Percentiles rank a stretch among this genome's conserved stretches.
phyloP scores from a whole-genome alignment of 345 rosid species.

The Aquilaria yunnanensis region DNA sequence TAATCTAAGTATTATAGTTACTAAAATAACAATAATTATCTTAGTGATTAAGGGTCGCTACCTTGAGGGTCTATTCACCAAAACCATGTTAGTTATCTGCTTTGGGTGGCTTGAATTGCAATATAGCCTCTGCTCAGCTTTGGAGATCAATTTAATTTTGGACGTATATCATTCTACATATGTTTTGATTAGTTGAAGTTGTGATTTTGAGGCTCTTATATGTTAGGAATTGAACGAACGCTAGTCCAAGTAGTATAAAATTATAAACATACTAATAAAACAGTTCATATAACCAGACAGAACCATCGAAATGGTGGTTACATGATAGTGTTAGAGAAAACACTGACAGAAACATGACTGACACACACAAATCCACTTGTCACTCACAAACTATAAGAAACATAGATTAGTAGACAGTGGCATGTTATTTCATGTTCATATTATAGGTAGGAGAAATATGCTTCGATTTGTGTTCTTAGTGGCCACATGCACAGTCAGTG shows the following conservation, averaged over 20 bases:
- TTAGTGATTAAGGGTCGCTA: too few relatives aligned
- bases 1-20: too few relatives aligned
- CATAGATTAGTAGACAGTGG: constrained; percentile 5
- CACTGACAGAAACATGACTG: background rate
- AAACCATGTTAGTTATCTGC: too few relatives aligned
- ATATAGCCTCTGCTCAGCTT: too few relatives aligned
- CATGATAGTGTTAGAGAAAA: constrained; percentile 11
- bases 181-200: background rate
- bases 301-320: constrained; percentile 24
- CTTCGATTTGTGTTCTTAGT: too few relatives aligned
- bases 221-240: background rate
- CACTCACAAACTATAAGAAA: background rate
- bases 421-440: too few relatives aligned
- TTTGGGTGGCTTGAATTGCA: too few relatives aligned
- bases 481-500: constrained; percentile 57
- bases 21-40: too few relatives aligned
- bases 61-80: too few relatives aligned
- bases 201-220: background rate
- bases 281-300: constrained; percentile 17
- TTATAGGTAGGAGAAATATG: too few relatives aligned
- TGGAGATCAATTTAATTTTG: too few relatives aligned
- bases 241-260: background rate
- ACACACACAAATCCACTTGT: constrained; percentile 6
- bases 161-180: background rate
- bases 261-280: constrained; percentile 9